These are phyloP conservation scores for Annona squamosa DNA, from an alignment of 164 flowering plant genomes.

Conservation along the genomic window DNA sequence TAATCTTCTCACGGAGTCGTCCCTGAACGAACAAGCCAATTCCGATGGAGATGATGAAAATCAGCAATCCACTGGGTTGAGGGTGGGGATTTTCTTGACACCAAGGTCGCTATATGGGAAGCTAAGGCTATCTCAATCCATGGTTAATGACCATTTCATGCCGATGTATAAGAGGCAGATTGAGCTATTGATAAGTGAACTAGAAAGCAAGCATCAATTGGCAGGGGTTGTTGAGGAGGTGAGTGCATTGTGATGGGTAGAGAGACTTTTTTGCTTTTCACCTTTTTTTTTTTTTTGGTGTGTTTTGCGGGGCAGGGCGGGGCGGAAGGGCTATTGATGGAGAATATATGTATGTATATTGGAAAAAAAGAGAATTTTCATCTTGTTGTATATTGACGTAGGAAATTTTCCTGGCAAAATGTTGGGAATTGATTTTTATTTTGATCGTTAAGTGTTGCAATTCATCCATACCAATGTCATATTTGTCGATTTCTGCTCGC, in stretches of 20 bases:
- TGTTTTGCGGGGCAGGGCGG: too few species aligned
- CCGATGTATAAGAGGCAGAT: constrained; percentile 83
- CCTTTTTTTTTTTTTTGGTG: not conserved
- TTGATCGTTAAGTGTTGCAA: not conserved
- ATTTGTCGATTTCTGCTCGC: too few species aligned
- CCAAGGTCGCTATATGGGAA: constrained; percentile 74
- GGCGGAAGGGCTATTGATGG: too few species aligned
- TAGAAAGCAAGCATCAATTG: constrained; percentile 37
- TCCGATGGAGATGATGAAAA: constrained; percentile 12
- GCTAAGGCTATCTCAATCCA: constrained; percentile 73
- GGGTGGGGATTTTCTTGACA: constrained; percentile 68
- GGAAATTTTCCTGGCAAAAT: not conserved
- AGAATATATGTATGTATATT: too few species aligned
- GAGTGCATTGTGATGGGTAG: not conserved
- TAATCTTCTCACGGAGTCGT: constrained; percentile 22
- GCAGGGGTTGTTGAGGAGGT: not conserved
- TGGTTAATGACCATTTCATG: constrained; percentile 94
- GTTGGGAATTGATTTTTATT: not conserved
- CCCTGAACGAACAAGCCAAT: constrained; percentile 19
- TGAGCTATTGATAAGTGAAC: constrained; percentile 59
- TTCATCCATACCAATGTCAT: too few species aligned
- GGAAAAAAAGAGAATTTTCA: too few species aligned
- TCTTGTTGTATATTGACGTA: not conserved
- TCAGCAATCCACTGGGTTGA: constrained; percentile 21
- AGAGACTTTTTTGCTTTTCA: not conserved